phyloP scores from a whole-genome alignment of 495 filamentous ascomycete species.

The Hypoxylon crocopeplum region DNA sequence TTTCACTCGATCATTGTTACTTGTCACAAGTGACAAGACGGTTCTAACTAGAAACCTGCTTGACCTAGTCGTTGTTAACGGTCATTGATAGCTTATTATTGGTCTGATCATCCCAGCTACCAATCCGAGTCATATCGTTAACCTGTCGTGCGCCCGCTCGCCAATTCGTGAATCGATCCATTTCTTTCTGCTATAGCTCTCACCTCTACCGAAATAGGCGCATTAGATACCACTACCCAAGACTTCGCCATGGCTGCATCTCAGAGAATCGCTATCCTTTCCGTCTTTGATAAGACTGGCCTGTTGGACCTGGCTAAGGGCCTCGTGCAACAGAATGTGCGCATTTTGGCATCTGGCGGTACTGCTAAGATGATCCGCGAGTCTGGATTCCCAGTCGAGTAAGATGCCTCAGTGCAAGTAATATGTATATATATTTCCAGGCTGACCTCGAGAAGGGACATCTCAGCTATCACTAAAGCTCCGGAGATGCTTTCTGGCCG shows the following conservation, averaged over 20 bases:
- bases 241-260: conserved; percentile 43
- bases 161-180: conserved; percentile 14
- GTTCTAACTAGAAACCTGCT: too few relatives aligned
- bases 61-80: too few relatives aligned
- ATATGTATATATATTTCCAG: conserved; percentile 1
- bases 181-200: too few relatives aligned
- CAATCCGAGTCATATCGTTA: conserved; percentile 11
- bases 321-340: conserved; percentile 86
- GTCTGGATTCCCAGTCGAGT: conserved; percentile 93
- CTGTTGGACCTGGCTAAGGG: conserved; percentile 95
- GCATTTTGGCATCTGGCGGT: conserved; percentile 91
- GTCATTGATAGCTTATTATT: not conserved
- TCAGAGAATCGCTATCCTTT: conserved; percentile 80
- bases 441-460: conserved; percentile 67
- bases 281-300: conserved; percentile 98
- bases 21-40: too few relatives aligned
- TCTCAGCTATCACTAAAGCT: conserved; percentile 96
- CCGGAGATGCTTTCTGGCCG: conserved; percentile 96
- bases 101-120: conserved; percentile 2
- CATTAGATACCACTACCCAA: conserved; percentile 1
- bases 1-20: too few relatives aligned
- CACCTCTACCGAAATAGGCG: not conserved
- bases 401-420: conserved; percentile 44
- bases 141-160: conserved; percentile 4
- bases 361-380: conserved; percentile 95